Evolutionary conservation across 2,329 filamentous ascomycete genomes (phyloP), one percentile per base, ranked within the genome.

Genomic region (Endocalyx cinctus): DNA sequence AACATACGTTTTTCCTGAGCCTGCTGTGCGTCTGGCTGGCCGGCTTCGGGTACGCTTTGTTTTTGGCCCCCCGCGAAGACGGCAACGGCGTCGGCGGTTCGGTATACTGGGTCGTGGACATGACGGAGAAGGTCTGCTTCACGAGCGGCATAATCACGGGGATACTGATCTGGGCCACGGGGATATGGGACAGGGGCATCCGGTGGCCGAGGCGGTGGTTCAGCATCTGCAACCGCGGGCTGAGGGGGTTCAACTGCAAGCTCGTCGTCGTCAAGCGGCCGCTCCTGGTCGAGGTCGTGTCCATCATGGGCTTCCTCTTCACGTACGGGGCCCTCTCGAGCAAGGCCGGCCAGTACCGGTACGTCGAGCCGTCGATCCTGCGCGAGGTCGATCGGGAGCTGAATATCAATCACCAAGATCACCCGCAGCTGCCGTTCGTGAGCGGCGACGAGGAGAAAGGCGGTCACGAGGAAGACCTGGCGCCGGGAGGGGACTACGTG

Each of bases 31-130:
- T 82, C 17, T 98, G 92, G 92, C 81, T 87, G 29, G 64, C 77
- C 41, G 83, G 84, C 51, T 97, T 96, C 63, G 80, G 80, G 45
- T 96, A 96, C 62, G 83, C 87, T 10, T 75, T 97, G 30, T 97
- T 94, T 69, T 75, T 97, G 46, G 84, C 87, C n/a, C 89, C 89
- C n/a, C 80, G 90, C 45, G 90, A 96, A 60, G 90, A 97, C 67
- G 90, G 90, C 45, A 80, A 77, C 46, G 90, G 90, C 23, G 79
- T 95, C 5, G 92, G 92, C 33, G 90, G 92, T 19, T 90, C 84
- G 11, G 87, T 95, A 33, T 98, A 98, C 70, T 97, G 90, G 90
- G 82, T 94, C 17, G 77, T 97, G 4, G 90, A 97, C 53, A 86
- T 85, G 57, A 77, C 77, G 6, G 87, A 97, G 64, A 94, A 92